Base-by-base conservation (phyloP, 371 early-diverging fungal species). In the Zancudomyces culisetae region DNA sequence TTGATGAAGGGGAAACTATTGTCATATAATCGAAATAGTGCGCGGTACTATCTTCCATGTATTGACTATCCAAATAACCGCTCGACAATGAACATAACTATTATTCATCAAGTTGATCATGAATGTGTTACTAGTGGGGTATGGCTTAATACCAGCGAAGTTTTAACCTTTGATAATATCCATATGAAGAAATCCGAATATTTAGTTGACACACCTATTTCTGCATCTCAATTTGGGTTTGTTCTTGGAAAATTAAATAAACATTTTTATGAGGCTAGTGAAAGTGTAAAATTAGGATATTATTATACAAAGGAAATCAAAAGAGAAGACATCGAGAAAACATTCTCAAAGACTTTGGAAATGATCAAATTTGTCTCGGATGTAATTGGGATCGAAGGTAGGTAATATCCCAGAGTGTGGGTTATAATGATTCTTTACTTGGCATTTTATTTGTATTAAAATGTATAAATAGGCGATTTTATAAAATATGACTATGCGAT, bases 21-120 rank as follows among this genome's bases (percentile, higher is more conserved):
- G 26, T 20, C 12, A 8, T 8, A 22, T 10, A 10, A 45, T 45
- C 13, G 10, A 49, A 18, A 29, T 35, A 49, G 50, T 13, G 35
- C 50, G 18, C 26, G 30, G 30, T 49, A 49, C 21, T 49, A 30
- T 27, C 2, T 49, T 2, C 50, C 50, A 3, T 49, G 50, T 35
- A 35, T 49, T 18, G 50, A 49, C 19, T 29, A 49, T 29, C 39
- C 50, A 2, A 13, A 2, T 4, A n/a, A 13, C 15, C 28, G 23
- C 6, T 13, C 8, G 19, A 49, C 50, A 22, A 27, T 49, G 13
- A 30, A 49, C 13, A 30, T 49, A 4, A 29, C 6, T 30, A 35
- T 49, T 49, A 18, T 49, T 3, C 50, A 49, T 35, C 50, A 49
- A 21, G 28, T 39, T 2, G 50, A 49, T 20, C 50, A 49, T 35